These are phyloP conservation scores for Polygonum aviculare DNA, from an alignment of 148 eudicot genomes.

Conservation along the genomic window DNA sequence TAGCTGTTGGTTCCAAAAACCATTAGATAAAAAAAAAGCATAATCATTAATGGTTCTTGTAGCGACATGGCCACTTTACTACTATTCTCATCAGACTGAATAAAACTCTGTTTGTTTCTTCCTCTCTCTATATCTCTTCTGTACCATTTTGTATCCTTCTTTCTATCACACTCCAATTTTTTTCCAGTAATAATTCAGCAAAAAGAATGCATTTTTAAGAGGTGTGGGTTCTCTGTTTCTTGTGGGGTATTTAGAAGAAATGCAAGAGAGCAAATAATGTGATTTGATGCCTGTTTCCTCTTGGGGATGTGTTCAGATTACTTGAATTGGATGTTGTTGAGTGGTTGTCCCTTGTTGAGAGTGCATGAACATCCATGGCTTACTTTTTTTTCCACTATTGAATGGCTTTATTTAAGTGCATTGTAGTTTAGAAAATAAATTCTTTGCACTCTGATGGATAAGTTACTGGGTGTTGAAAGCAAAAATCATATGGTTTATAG, in stretches of 20 bases:
- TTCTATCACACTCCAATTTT: background rate
- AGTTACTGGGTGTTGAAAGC: too few relatives aligned
- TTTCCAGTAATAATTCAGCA: conserved; percentile 4
- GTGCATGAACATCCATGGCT: background rate
- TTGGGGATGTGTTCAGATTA: background rate
- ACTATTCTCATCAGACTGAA: background rate
- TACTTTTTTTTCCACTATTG: too few relatives aligned
- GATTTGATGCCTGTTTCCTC: background rate
- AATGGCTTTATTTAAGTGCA: too few relatives aligned
- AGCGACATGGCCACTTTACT: conserved; percentile 8
- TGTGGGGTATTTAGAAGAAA: background rate
- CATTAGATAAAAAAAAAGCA: background rate
- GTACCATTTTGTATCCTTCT: background rate
- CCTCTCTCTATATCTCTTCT: background rate
- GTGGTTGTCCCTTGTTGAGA: too few relatives aligned
- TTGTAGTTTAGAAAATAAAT: too few relatives aligned
- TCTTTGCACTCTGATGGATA: too few relatives aligned
- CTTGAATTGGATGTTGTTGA: background rate
- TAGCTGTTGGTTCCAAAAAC: background rate
- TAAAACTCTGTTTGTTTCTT: background rate
- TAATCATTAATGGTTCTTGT: background rate
- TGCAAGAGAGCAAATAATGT: background rate
- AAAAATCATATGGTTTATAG: too few relatives aligned
- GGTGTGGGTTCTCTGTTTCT: background rate
- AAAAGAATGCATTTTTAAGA: background rate